A percentile compares a stretch with the other conserved stretches of the same genome.
phyloP scores from a whole-genome alignment of 805 yeast species.

The Metschnikowia anglica region DNA sequence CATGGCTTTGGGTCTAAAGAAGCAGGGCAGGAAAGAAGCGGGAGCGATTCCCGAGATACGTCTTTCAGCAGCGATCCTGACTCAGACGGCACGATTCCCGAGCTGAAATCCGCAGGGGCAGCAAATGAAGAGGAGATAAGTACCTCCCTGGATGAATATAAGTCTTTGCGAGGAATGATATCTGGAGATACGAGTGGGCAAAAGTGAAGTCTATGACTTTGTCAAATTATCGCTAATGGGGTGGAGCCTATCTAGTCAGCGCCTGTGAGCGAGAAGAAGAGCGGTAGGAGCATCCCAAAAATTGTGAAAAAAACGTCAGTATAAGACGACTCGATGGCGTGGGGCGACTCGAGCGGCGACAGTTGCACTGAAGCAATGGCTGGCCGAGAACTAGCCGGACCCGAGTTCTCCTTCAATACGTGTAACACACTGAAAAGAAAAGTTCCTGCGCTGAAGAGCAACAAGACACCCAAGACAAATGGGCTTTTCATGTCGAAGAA shows the following conservation, averaged over 20 bases:
- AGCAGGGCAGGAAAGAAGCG: conserved; percentile 2
- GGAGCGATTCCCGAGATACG: conserved; percentile 7
- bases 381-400: not conserved
- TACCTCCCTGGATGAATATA: not conserved
- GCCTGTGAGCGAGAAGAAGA: conserved; percentile 16
- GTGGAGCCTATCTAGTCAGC: conserved; percentile 5
- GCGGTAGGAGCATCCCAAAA: conserved; percentile 16
- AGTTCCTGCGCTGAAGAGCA: conserved; percentile 69
- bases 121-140: not conserved
- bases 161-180: not conserved
- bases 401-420: conserved; percentile 44
- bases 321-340: not conserved
- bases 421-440: conserved; percentile 71
- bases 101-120: conserved; percentile 8
- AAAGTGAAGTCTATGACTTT: not conserved
- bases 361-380: conserved; percentile 13
- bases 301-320: conserved; percentile 9
- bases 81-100: conserved; percentile 9
- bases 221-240: not conserved
- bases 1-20: not conserved
- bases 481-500: conserved; percentile 30
- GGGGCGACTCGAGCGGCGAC: conserved; percentile 8
- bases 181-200: not conserved
- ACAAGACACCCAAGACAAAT: conserved; percentile 51
- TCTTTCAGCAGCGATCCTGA: conserved; percentile 12